Evolutionary conservation across 495 filamentous ascomycete species (phyloP).

Genomic region (Podospora comata): DNA sequence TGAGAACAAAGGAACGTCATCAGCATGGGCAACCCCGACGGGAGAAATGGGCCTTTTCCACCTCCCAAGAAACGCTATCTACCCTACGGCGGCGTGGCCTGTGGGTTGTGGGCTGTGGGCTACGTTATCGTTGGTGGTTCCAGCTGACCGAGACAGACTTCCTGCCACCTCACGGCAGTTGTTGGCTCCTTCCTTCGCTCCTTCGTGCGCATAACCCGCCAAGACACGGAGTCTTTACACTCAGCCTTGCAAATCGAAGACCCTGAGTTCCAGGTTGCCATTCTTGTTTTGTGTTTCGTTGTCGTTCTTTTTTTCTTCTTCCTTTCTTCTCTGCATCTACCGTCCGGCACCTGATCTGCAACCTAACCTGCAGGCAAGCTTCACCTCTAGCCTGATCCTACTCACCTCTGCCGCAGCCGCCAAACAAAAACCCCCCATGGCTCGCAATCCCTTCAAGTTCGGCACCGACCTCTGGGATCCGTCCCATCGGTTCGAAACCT

Average conservation of each 20-base stretch:
- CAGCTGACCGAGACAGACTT: too few relatives aligned
- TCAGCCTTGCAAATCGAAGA: background rate
- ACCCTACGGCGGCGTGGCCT: too few relatives aligned
- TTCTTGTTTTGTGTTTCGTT: background rate
- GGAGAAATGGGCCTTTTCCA: background rate
- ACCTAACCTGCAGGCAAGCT: background rate
- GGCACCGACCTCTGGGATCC: slow-evolving; percentile 53
- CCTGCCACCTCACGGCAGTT: too few relatives aligned
- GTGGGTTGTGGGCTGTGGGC: too few relatives aligned
- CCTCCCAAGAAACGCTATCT: too few relatives aligned
- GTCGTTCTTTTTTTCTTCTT: background rate
- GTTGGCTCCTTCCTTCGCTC: background rate
- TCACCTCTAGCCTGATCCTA: background rate
- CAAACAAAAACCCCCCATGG: slow-evolving; percentile 8
- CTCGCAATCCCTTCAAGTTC: slow-evolving; percentile 34
- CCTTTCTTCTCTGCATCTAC: background rate
- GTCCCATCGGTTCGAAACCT: slow-evolving; percentile 66
- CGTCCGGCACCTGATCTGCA: background rate
- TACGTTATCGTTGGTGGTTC: too few relatives aligned
- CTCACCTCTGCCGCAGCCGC: background rate
- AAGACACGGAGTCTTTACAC: background rate
- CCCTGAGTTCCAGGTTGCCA: background rate
- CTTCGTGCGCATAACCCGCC: background rate
- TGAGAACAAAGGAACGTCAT: slow-evolving; percentile 5
- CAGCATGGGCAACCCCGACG: background rate